Conservation (phyloP, 2,329 filamentous ascomycete species). For the Colletotrichum sp. region DNA sequence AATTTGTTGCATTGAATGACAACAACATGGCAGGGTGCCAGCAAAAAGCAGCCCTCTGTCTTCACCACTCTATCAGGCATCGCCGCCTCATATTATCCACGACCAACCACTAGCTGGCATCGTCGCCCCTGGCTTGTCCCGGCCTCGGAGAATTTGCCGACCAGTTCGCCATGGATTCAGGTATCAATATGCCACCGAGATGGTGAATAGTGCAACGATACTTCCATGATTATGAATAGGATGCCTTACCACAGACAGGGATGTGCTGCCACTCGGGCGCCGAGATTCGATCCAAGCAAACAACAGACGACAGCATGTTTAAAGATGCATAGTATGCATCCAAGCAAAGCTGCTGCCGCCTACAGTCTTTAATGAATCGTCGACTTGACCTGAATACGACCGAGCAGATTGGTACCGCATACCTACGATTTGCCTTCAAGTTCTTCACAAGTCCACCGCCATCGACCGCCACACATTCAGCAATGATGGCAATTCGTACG, state of each 20-base stretch:
- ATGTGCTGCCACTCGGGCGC: neutral
- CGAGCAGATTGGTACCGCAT: neutral
- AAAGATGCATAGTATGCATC: neutral
- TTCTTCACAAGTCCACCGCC: neutral
- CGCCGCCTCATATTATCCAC: neutral
- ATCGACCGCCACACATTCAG: neutral
- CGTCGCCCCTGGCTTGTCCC: neutral
- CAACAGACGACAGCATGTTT: neutral
- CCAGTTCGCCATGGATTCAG: neutral
- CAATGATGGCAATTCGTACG: neutral
- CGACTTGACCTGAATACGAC: neutral
- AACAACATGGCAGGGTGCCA: neutral
- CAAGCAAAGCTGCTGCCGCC: neutral
- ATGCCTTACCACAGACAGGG: neutral
- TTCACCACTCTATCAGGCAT: neutral
- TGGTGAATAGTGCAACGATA: neutral
- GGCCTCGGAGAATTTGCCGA: constrained; percentile 2
- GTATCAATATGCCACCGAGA: neutral
- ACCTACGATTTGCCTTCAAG: neutral
- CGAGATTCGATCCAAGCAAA: neutral
- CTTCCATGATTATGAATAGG: neutral
- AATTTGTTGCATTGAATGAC: neutral
- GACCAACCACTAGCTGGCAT: neutral
- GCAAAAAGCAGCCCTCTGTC: neutral
- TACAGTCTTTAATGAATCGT: neutral